Conservation (phyloP, 2,329 filamentous ascomycete genomes). For the Cephalotrichum gorgonifer region DNA sequence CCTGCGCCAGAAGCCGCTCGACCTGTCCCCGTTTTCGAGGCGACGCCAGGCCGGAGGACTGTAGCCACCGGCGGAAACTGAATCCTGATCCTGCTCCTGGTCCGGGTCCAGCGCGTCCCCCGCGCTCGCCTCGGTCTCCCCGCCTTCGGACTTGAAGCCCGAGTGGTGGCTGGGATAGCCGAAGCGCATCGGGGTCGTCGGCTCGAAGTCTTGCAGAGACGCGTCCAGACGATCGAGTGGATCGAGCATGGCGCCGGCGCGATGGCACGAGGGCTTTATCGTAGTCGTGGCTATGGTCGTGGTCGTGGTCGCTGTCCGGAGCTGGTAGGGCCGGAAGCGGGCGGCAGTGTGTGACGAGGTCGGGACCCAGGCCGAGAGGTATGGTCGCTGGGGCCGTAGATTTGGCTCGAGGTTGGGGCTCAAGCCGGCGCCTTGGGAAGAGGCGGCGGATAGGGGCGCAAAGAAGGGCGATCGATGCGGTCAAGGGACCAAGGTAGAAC, state of each 20-base stretch:
- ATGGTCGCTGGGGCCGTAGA: conserved; percentile 13
- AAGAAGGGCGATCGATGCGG: not conserved
- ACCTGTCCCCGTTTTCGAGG: conserved; percentile 48
- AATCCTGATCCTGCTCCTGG: conserved; percentile 34
- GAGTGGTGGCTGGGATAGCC: conserved; percentile 30
- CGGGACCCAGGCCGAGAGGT: not conserved
- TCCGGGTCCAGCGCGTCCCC: conserved; percentile 20
- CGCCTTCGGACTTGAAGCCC: conserved; percentile 19
- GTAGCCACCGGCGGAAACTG: conserved; percentile 43
- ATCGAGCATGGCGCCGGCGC: conserved; percentile 13
- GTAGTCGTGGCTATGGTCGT: not conserved
- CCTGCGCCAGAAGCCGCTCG: conserved; percentile 50
- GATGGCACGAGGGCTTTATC: conserved; percentile 8
- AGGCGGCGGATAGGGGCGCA: not conserved
- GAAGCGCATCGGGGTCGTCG: conserved; percentile 26
- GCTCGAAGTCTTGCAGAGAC: conserved; percentile 45
- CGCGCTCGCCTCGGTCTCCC: not conserved
- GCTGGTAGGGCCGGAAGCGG: conserved; percentile 11
- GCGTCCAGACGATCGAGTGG: conserved; percentile 34
- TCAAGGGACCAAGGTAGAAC: conserved; percentile 4
- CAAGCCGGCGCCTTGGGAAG: conserved; percentile 2
- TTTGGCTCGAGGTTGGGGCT: conserved; percentile 8
- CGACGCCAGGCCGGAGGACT: conserved; percentile 51
- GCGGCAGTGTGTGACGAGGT: conserved; percentile 2
- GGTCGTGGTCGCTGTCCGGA: not conserved